Conservation (phyloP, 306 rosid genomes). For the Purshia tridentata region DNA sequence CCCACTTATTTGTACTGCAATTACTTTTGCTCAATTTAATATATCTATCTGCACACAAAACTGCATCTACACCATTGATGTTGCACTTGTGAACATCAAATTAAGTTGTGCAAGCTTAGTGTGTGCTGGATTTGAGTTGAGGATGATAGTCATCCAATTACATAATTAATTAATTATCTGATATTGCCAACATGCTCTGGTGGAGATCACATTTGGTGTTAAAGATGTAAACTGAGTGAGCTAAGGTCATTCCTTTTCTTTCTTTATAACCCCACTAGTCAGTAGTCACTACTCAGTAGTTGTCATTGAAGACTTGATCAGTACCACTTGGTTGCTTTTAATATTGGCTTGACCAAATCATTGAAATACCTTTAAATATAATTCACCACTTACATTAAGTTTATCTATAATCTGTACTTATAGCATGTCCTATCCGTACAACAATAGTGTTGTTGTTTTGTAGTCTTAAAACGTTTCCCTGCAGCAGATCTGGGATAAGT, state of each 20-base stretch:
- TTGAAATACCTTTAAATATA: no score
- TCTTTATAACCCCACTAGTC: not conserved
- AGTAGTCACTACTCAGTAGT: not conserved
- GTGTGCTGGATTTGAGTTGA: constrained; percentile 5
- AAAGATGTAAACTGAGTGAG: not conserved
- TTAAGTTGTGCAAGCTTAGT: not conserved
- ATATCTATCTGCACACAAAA: not conserved
- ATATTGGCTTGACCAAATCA: no score
- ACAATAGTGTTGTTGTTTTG: constrained; percentile 13
- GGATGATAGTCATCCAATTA: constrained; percentile 13
- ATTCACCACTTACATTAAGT: not conserved
- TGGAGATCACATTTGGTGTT: constrained; percentile 16
- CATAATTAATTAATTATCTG: not conserved
- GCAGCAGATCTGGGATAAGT: constrained; percentile 32
- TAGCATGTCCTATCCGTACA: constrained; percentile 46
- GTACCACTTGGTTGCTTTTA: not conserved
- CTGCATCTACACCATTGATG: not conserved
- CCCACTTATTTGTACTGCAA: constrained; percentile 40
- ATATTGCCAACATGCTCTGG: not conserved
- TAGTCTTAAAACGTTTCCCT: constrained; percentile 19
- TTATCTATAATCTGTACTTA: not conserved
- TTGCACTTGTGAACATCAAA: not conserved
- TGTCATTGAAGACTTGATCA: not conserved
- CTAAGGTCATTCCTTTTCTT: not conserved
- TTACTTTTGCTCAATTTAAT: constrained; percentile 13